phyloP scores from a whole-genome alignment of 257 asterid genomes.

The Solanum appendiculatum region DNA sequence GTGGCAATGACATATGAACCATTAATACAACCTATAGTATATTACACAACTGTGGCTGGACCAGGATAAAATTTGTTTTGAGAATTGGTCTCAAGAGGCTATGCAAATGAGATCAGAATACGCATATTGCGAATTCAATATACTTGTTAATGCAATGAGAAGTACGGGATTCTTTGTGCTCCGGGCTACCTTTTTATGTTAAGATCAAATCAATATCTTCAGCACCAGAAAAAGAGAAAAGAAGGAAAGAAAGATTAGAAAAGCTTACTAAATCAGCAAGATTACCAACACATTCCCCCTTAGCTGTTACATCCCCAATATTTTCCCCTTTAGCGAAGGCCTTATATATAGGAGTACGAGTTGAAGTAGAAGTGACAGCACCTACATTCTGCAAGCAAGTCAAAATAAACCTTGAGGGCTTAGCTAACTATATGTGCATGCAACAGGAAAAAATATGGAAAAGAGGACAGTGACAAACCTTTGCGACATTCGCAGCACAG shows the following conservation, averaged over 20 bases:
- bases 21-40: background rate
- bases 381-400: slow-evolving; percentile 64
- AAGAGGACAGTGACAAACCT: slow-evolving; percentile 31
- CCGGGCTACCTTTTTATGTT: background rate
- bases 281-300: slow-evolving; percentile 96
- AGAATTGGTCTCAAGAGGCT: background rate
- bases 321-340: slow-evolving; percentile 99
- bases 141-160: background rate
- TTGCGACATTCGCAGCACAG: slow-evolving; percentile 95
- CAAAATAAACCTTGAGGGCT: slow-evolving; percentile 1
- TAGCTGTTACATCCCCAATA: slow-evolving; percentile 99
- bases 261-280: slow-evolving; percentile 84
- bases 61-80: background rate
- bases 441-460: background rate
- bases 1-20: background rate
- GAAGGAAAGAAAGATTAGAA: slow-evolving; percentile 1
- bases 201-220: background rate
- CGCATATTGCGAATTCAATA: background rate
- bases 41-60: background rate
- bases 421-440: background rate
- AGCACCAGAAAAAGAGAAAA: background rate
- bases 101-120: background rate
- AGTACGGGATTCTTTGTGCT: background rate
- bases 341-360: slow-evolving; percentile 97
- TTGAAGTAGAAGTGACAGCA: slow-evolving; percentile 95